Base-by-base conservation (phyloP, 2,329 filamentous ascomycete species). In the Cryphonectria parasitica region DNA sequence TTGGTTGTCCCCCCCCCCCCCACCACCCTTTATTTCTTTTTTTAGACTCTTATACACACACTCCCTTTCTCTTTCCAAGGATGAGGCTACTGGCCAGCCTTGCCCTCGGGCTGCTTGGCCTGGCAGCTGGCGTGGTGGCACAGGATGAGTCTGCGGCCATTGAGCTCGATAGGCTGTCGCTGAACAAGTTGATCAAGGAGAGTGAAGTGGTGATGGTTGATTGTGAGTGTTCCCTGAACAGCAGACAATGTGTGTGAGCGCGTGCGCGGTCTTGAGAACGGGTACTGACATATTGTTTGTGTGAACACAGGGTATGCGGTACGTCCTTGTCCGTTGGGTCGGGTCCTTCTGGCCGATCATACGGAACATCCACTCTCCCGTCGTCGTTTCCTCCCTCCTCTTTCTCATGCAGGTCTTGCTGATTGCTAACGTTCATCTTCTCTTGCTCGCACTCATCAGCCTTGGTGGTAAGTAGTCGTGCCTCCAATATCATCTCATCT, bases 151-250 rank as follows among this genome's bases (percentile, higher is more conserved):
- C 92, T 63, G 93, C 97, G 80, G 95, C 97, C 74, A 83, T 89
- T 77, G 89, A 93, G 76, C 87, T 99, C 75, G 97, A 92, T 82
- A 91, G 91, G 82, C 93, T 95, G 79, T 93, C 88, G 75, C 99
- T 99, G 82, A 88, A 92, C 76, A 88, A 90, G 73, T 98, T 98
- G 82, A 85, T 99, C 79, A 91, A 91, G 80, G 84, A 90, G 77
- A 92, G 98, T 82, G 90, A 93, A 77, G 88, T 99, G 69, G 95
- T 98, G 69, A 91, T 99, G 74, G 94, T 94, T 76, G 95, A 99
- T 85, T 99, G 92, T 95, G 86, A 84, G 91, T 64, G n/a, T n/a
- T 19, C 19, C 43, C 41, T 64, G 63, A 13, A n/a, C 45, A 10
- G 28, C 41, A 25, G 22, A 43, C 7, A 15, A 22, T 15, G 15